A percentile compares a stretch with the other conserved stretches of the same genome.
Conservation (phyloP, 495 filamentous ascomycete species). For the Lophium mytilinum region DNA sequence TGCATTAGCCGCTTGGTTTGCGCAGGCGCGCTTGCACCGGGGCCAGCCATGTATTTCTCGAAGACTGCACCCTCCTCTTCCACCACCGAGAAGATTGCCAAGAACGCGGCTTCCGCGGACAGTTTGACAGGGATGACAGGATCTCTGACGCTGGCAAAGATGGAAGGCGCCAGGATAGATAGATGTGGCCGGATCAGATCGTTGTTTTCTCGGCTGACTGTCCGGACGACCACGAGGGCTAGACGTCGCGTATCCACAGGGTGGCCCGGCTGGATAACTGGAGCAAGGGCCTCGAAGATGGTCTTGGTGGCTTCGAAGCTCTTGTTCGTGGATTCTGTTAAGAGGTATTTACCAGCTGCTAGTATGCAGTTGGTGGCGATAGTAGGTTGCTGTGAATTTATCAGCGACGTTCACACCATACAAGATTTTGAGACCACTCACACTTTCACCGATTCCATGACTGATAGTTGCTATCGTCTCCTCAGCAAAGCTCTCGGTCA, state of each 20-base stretch:
- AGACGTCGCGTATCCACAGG: slow-evolving; percentile 78
- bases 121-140: slow-evolving; percentile 94
- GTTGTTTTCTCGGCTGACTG: slow-evolving; percentile 63
- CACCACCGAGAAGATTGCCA: slow-evolving; percentile 87
- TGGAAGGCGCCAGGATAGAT: slow-evolving; percentile 62
- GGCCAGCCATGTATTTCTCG: slow-evolving; percentile 74
- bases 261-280: slow-evolving; percentile 64
- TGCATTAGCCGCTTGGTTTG: slow-evolving; percentile 81
- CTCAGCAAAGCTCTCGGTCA: slow-evolving; percentile 57
- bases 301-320: slow-evolving; percentile 63
- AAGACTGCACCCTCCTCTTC: slow-evolving; percentile 80
- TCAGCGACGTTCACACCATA: slow-evolving; percentile 21
- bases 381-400: slow-evolving; percentile 49
- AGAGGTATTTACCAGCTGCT: slow-evolving; percentile 90
- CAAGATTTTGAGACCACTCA: slow-evolving; percentile 34
- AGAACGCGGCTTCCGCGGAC: slow-evolving; percentile 87
- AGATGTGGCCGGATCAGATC: slow-evolving; percentile 75
- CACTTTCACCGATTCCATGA: slow-evolving; percentile 69
- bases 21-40: slow-evolving; percentile 52
- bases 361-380: slow-evolving; percentile 84
- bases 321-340: slow-evolving; percentile 51
- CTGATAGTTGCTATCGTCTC: slow-evolving; percentile 69
- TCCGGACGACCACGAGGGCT: slow-evolving; percentile 81
- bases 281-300: slow-evolving; percentile 67
- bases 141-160: slow-evolving; percentile 88